Evolutionary conservation across 2,329 filamentous ascomycete genomes (phyloP).

Genomic region (Metarhizium humberi): DNA sequence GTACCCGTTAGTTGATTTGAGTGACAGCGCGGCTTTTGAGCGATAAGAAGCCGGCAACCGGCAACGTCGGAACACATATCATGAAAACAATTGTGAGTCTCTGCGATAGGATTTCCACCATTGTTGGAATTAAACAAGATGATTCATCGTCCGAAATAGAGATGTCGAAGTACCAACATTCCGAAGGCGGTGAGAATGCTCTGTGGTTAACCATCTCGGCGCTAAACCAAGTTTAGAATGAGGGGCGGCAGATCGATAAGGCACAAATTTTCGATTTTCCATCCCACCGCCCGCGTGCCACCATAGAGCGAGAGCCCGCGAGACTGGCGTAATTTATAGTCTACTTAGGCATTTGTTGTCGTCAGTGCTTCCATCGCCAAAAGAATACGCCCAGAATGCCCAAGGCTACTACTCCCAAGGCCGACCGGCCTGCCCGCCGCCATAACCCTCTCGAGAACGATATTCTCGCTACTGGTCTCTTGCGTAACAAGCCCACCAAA

Average conservation of each 20-base stretch:
- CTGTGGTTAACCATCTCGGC: not conserved
- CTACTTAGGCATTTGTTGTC: not conserved
- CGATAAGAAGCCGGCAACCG: too few relatives aligned
- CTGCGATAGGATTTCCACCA: too few relatives aligned
- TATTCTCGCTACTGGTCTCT: slow-evolving; percentile 57
- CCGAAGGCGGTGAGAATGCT: slow-evolving; percentile 21
- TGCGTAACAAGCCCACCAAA: slow-evolving; percentile 69
- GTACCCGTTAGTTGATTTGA: too few relatives aligned
- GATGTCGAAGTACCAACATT: not conserved
- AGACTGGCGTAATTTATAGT: not conserved
- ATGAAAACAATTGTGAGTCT: not conserved
- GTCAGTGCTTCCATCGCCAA: not conserved
- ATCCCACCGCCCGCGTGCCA: slow-evolving; percentile 10
- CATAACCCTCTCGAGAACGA: slow-evolving; percentile 93
- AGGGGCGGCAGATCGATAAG: slow-evolving; percentile 32
- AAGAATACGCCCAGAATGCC: slow-evolving; percentile 52
- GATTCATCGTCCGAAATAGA: not conserved
- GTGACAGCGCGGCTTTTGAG: too few relatives aligned
- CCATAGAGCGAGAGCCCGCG: not conserved
- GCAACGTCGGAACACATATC: too few relatives aligned
- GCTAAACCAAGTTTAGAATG: slow-evolving; percentile 21
- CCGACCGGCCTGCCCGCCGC: slow-evolving; percentile 51
- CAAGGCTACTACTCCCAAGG: slow-evolving; percentile 58
- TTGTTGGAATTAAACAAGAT: not conserved
- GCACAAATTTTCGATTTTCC: slow-evolving; percentile 25